phyloP scores from a whole-genome alignment of 768 basidiomycete genomes.

The Cyclocybe cylindracea region DNA sequence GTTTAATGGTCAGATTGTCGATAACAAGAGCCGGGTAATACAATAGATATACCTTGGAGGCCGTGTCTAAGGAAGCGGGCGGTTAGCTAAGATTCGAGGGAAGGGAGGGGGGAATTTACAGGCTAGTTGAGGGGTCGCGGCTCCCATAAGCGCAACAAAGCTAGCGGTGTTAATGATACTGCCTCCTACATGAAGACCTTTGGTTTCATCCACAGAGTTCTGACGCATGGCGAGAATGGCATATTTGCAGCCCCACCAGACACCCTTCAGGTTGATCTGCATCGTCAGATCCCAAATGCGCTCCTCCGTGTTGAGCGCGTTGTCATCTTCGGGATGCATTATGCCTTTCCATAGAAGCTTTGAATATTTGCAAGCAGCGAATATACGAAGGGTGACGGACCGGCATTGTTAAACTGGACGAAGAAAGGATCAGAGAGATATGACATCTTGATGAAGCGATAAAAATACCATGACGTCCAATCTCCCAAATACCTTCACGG shows the following conservation, averaged over 20 bases:
- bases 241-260: constrained; percentile 99
- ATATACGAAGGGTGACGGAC: constrained; percentile 30
- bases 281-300: constrained; percentile 93
- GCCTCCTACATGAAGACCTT: constrained; percentile 78
- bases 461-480: constrained; percentile 85
- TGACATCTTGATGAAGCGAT: neutral
- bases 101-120: constrained; percentile 41
- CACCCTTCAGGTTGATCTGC: constrained; percentile 96
- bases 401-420: constrained; percentile 89
- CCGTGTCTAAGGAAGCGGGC: constrained; percentile 64
- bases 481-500: constrained; percentile 87
- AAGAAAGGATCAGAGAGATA: neutral
- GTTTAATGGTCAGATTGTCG: constrained; percentile 2
- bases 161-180: constrained; percentile 98
- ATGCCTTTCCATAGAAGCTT: constrained; percentile 59
- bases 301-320: constrained; percentile 96
- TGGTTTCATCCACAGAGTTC: constrained; percentile 81
- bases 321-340: constrained; percentile 95
- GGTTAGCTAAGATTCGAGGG: neutral
- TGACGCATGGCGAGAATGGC: constrained; percentile 96
- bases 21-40: neutral
- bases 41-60: constrained; percentile 69
- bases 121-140: constrained; percentile 97
- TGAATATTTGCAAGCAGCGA: neutral
- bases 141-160: constrained; percentile 94